Conservation (phyloP, 2,329 filamentous ascomycete genomes). For the Chalaropsis thielavioides region DNA sequence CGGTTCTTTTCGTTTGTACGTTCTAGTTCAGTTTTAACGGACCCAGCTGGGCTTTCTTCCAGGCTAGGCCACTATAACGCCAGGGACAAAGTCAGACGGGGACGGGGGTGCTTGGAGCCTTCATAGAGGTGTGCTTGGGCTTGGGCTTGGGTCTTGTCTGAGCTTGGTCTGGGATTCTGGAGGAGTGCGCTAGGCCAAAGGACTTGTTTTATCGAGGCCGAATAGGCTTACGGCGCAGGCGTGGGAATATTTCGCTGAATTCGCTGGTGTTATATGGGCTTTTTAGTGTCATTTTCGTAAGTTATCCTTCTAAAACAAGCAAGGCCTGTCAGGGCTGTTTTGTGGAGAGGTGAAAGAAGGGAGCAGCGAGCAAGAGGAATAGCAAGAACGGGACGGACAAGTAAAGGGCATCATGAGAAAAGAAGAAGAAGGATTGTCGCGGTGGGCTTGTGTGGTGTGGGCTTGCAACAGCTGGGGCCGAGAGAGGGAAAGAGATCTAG, state of each 20-base stretch:
- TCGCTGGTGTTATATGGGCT: not conserved
- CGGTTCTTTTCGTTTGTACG: not conserved
- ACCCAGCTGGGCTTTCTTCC: not conserved
- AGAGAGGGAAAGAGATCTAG: constrained; percentile 1
- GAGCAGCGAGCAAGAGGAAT: not conserved
- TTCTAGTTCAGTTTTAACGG: not conserved
- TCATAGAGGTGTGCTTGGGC: constrained; percentile 3
- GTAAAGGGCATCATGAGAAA: not conserved
- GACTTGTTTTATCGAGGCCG: constrained; percentile 13
- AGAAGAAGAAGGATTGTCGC: not conserved
- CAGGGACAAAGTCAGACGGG: not conserved
- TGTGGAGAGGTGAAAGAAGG: not conserved
- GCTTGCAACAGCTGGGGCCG: not conserved
- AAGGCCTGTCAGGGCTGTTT: not conserved
- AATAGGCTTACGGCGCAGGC: constrained; percentile 10
- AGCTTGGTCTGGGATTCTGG: constrained; percentile 14
- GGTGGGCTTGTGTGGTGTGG: not conserved
- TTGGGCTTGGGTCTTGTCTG: constrained; percentile 11
- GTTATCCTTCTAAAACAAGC: not conserved
- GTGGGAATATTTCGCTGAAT: constrained; percentile 8
- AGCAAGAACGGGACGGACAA: not conserved
- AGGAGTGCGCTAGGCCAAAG: constrained; percentile 11
- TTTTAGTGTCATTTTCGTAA: constrained; percentile 5
- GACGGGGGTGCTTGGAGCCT: not conserved
- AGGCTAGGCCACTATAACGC: constrained; percentile 1